Base-by-base conservation (phyloP, 2,329 filamentous ascomycete genomes). In the Botrytis sinoallii region DNA sequence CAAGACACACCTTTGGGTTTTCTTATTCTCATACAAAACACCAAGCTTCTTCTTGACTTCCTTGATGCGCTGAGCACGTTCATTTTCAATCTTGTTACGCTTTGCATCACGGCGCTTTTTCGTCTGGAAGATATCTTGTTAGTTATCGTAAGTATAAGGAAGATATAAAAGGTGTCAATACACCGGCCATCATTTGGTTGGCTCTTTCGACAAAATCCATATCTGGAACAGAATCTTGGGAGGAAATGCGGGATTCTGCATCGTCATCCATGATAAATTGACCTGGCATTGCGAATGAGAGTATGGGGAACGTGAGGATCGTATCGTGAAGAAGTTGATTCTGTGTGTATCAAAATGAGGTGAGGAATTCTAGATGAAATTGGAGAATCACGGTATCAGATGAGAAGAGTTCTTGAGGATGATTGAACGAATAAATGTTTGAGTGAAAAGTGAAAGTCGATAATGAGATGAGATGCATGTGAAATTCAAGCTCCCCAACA, bases 21-120 rank as follows among this genome's bases (percentile, higher is more conserved):
- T 77, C 48, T 77, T 76, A 65, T 63, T 71, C 14, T 78, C 73
- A 72, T 78, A 77, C 22, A 78, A 42, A 48, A 69, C 65, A 63
- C 78, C 75, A 71, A 81, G 76, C 70, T 73, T 78, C 7, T 22
- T 61, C 57, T 70, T 72, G n/a, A 77, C 65, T 52, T 79, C 79
- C 67, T 79, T 76, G 46, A 77, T 74, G 35, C 74, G 75, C 59
- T 77, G 76, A 25, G 74, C 71, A 55, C 78, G 77, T 35, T 79
- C 77, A 29, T 61, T 70, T 52, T 80, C 77, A 44, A 81, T 77
- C 35, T 71, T 69, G 38, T 76, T 79, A 12, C 80, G 77, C 73
- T 78, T 79, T n/a, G 75, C 70, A 29, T 80, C 78, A 42, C 78
- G 76, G 5, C 74, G 76, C 65, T 75, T 79, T 35, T 77, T 78